These are phyloP conservation scores for Exsudoporus frostii DNA, from an alignment of 768 basidiomycete species.

Conservation along the genomic window DNA sequence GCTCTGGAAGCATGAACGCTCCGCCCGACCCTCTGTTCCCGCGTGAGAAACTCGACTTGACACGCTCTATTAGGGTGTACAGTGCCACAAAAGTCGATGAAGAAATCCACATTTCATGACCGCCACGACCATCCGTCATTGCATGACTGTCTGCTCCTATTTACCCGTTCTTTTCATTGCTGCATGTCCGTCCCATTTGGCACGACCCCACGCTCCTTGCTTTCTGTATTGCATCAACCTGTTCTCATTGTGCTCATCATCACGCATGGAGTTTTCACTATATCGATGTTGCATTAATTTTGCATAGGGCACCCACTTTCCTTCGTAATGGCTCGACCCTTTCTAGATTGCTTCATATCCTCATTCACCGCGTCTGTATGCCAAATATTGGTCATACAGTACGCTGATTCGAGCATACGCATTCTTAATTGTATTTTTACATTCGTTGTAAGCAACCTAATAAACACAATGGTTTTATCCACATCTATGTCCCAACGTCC, in stretches of 20 bases:
- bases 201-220: conserved; percentile 20
- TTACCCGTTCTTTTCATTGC: neutral
- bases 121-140: neutral
- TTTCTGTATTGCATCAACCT: neutral
- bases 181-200: conserved; percentile 7
- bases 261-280: neutral
- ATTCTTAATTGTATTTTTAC: conserved; percentile 20
- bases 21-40: conserved; percentile 26
- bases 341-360: conserved; percentile 6
- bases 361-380: conserved; percentile 12
- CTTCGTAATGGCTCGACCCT: neutral
- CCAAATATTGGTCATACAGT: conserved; percentile 3
- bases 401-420: neutral
- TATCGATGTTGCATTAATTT: conserved; percentile 16
- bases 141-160: neutral
- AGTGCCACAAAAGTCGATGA: conserved; percentile 43
- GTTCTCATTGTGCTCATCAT: neutral
- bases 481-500: conserved; percentile 1
- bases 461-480: conserved; percentile 1
- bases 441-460: conserved; percentile 3
- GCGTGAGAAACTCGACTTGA: conserved; percentile 42
- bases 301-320: conserved; percentile 5
- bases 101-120: conserved; percentile 25
- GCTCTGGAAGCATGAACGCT: conserved; percentile 15
- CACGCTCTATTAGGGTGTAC: conserved; percentile 53